phyloP scores from a whole-genome alignment of 164 flowering plant genomes.

The Magnolia kwangsiensis region DNA sequence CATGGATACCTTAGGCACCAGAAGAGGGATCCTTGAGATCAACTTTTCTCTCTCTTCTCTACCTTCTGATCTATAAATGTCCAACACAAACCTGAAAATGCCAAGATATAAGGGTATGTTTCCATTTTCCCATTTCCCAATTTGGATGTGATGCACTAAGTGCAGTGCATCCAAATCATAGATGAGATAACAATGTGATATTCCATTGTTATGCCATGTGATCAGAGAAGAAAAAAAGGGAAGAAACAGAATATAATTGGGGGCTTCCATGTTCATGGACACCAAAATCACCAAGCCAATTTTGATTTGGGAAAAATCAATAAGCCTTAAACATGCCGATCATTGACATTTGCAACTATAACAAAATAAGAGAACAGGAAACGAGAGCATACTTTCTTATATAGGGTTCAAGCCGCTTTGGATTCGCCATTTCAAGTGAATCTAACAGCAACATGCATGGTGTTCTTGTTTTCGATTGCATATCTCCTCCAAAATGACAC shows the following conservation, averaged over 20 bases:
- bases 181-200: neutral
- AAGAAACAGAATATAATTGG: neutral
- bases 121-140: neutral
- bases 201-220: neutral
- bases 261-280: neutral
- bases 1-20: conserved; percentile 58
- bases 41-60: conserved; percentile 28
- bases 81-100: conserved; percentile 55
- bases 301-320: neutral
- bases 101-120: neutral
- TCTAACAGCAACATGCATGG: conserved; percentile 77
- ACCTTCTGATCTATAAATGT: conserved; percentile 44
- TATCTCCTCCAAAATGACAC: conserved; percentile 57
- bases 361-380: neutral
- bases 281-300: neutral
- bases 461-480: conserved; percentile 33
- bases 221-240: too few species aligned
- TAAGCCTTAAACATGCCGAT: neutral
- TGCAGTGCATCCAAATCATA: neutral
- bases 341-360: conserved; percentile 1
- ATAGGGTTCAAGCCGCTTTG: conserved; percentile 61
- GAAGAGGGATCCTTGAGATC: conserved; percentile 50
- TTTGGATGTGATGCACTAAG: too few species aligned
- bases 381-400: conserved; percentile 51
- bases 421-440: conserved; percentile 48